Base-by-base conservation (phyloP, 495 filamentous ascomycete genomes). In the Cryomyces antarcticus region DNA sequence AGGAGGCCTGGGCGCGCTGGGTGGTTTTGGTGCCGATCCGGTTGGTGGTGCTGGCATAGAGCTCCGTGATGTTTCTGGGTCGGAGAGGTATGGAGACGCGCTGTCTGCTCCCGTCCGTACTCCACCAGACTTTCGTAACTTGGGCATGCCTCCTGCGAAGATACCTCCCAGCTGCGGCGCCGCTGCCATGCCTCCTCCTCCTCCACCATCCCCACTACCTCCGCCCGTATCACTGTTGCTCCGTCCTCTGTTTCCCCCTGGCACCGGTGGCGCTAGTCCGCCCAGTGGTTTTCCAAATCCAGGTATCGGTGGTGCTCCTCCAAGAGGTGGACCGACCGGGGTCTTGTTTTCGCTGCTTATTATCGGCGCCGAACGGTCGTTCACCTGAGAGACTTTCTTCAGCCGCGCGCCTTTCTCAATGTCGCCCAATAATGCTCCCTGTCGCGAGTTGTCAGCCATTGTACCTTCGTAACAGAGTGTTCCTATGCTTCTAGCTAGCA, bases 111-210 rank as follows among this genome's bases (percentile, higher is more conserved):
- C 88, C 9, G 89, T 95, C 59, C 93, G 76, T 43, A 97, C 67
- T 17, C 88, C 89, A 30, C 71, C 73, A 7, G 82, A 76, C 62
- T 85, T 94, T 57, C 79, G 77, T 48, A 97, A 54, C 62, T 94
- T 96, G 3, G 89, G 89, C 69, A 96, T 96, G 30, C 88, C 92
- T 30, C 85, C 86, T 6, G 83, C 85, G 53, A 97, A 93, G 28
- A 97, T 60, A 4, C 92, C 89, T 6, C 67, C 87, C 31, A 97
- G 57, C 55, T 96, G 89, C 29, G 86, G 82, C 12, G 83, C 72
- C 24, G 75, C 61, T 28, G 73, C 68, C 31, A 66, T 57, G 47
- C 59, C 60, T 35, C 46, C 48, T 13, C 58, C 63, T 43, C 66
- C 60, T 35, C 66, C 68, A n/a, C n/a, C n/a, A n/a, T n/a, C n/a